Conservation (phyloP, 768 basidiomycete species). For the Tulasnella sp. region DNA sequence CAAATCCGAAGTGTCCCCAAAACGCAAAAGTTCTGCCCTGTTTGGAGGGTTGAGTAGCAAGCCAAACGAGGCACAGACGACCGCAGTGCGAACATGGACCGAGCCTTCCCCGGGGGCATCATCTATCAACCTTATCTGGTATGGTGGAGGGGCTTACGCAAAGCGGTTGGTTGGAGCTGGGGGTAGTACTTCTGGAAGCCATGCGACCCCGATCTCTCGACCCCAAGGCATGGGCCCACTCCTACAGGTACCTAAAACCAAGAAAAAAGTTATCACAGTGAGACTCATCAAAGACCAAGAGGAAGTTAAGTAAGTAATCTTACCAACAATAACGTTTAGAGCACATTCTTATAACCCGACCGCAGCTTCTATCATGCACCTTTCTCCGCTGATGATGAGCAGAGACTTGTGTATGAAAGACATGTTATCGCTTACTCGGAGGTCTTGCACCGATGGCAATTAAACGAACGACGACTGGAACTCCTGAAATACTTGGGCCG, state of each 20-base stretch:
- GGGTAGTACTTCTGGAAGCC: slow-evolving; percentile 1
- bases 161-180: slow-evolving; percentile 19
- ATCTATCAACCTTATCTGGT: slow-evolving; percentile 20
- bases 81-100: not conserved
- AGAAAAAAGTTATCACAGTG: slow-evolving; percentile 23
- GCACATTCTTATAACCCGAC: slow-evolving; percentile 11
- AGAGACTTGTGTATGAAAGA: slow-evolving; percentile 32
- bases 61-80: not conserved
- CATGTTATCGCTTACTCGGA: slow-evolving; percentile 75
- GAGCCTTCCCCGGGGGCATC: slow-evolving; percentile 5
- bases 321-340: slow-evolving; percentile 34
- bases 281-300: slow-evolving; percentile 27
- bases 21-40: not conserved
- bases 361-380: slow-evolving; percentile 18
- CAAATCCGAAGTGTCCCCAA: slow-evolving; percentile 13
- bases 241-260: not conserved
- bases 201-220: not conserved
- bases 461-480: slow-evolving; percentile 66
- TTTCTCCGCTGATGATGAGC: slow-evolving; percentile 3
- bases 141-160: no score
- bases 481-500: slow-evolving; percentile 60
- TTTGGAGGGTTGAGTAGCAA: not conserved
- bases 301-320: slow-evolving; percentile 28
- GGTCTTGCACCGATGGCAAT: slow-evolving; percentile 66
- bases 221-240: not conserved